A percentile compares a stretch with the other conserved stretches of the same genome.
Evolutionary conservation across 768 basidiomycete species (phyloP).

Genomic region (Boletus sp.): DNA sequence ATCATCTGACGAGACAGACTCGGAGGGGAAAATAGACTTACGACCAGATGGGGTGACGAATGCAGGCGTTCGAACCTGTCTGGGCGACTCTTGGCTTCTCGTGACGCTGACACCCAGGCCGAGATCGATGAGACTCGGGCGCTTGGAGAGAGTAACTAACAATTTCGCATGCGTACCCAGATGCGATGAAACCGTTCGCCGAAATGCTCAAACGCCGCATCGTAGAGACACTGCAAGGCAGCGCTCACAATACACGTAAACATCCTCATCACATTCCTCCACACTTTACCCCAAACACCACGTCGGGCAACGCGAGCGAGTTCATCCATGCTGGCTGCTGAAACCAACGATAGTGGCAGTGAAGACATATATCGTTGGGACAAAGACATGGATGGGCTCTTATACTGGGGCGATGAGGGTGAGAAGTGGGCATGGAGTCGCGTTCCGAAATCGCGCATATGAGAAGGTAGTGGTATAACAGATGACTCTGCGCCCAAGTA

Average conservation of each 20-base stretch:
- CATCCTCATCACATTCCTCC: background rate
- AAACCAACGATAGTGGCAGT: too few relatives aligned
- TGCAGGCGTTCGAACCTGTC: conserved; percentile 15
- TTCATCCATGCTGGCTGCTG: background rate
- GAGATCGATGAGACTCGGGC: background rate
- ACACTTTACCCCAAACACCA: background rate
- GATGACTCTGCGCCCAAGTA: too few relatives aligned
- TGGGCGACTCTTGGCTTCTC: conserved; percentile 11
- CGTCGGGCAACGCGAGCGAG: background rate
- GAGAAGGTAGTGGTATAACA: too few relatives aligned
- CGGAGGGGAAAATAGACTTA: background rate
- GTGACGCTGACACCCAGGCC: too few relatives aligned
- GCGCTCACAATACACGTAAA: background rate
- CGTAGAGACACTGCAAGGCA: background rate
- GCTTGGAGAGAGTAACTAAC: too few relatives aligned
- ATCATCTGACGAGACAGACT: background rate
- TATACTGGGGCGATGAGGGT: too few relatives aligned
- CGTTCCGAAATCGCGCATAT: too few relatives aligned
- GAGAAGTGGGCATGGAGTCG: too few relatives aligned
- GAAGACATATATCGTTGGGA: too few relatives aligned
- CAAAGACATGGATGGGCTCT: too few relatives aligned
- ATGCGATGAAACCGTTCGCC: conserved; percentile 11
- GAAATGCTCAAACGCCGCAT: background rate
- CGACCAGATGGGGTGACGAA: conserved; percentile 15
- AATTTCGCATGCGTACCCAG: conserved; percentile 5